These are phyloP conservation scores for Apiospora sp. DNA, from an alignment of 2,329 filamentous ascomycete genomes.

Conservation along the genomic window DNA sequence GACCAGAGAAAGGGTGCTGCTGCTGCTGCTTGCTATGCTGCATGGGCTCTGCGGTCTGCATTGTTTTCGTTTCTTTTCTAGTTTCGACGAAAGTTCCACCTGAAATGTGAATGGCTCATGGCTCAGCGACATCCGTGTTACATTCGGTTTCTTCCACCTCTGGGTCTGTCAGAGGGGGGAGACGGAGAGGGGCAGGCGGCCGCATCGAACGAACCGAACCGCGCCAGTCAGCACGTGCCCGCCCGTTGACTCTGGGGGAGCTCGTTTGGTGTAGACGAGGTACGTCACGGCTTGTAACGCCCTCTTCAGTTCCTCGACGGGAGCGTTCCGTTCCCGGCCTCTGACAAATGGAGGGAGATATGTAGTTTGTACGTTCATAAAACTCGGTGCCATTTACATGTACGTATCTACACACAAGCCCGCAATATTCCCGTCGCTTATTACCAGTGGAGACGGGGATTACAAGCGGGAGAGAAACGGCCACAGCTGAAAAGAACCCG, in stretches of 20 bases:
- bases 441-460: background rate
- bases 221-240: conserved; percentile 9
- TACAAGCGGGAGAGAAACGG: conserved; percentile 6
- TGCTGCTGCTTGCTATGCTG: background rate
- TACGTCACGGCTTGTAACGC: background rate
- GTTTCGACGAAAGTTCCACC: conserved; percentile 15
- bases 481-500: conserved; percentile 3
- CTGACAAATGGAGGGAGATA: background rate
- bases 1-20: background rate
- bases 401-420: background rate
- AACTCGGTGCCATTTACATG: background rate
- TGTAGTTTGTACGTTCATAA: background rate
- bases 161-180: background rate
- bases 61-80: conserved; percentile 22
- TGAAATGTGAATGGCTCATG: conserved; percentile 5
- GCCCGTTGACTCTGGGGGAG: conserved; percentile 1
- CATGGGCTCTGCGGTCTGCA: background rate
- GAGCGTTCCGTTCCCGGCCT: background rate
- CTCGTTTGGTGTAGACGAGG: background rate
- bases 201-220: conserved; percentile 4
- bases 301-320: background rate
- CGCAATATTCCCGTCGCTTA: background rate
- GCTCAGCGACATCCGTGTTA: conserved; percentile 21
- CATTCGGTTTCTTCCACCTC: conserved; percentile 15
- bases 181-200: conserved; percentile 2